Evolutionary conservation across 2,329 filamentous ascomycete species (phyloP).

Genomic region (Colletotrichum sublineola): DNA sequence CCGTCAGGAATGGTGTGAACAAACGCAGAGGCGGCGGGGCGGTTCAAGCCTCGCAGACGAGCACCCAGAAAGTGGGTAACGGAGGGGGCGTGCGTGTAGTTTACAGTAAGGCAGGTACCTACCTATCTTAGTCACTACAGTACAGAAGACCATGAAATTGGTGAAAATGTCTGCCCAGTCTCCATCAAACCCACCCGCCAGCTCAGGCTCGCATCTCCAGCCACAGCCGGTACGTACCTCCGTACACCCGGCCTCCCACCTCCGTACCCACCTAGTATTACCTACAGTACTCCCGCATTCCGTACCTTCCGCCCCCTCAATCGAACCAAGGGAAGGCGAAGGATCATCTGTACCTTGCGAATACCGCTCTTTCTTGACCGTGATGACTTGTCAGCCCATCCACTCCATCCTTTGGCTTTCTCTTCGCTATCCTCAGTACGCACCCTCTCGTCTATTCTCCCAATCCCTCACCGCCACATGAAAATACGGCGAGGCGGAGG

Average conservation of each 20-base stretch:
- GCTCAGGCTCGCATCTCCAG: slow-evolving; percentile 21
- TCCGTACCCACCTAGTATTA: neutral
- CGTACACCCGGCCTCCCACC: neutral
- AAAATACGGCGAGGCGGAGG: neutral
- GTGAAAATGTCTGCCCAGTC: neutral
- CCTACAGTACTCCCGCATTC: neutral
- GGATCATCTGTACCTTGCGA: slow-evolving; percentile 2
- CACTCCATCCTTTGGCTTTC: slow-evolving; percentile 16
- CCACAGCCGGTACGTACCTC: slow-evolving; percentile 28
- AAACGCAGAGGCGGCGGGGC: slow-evolving; percentile 22
- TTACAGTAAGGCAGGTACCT: too few relatives aligned
- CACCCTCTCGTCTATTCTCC: slow-evolving; percentile 22
- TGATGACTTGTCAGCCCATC: slow-evolving; percentile 41
- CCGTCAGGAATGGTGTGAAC: slow-evolving; percentile 18
- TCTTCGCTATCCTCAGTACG: neutral
- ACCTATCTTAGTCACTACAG: too few relatives aligned
- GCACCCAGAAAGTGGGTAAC: slow-evolving; percentile 37
- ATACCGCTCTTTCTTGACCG: slow-evolving; percentile 9
- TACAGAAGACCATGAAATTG: neutral
- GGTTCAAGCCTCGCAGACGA: slow-evolving; percentile 33
- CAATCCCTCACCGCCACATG: slow-evolving; percentile 34
- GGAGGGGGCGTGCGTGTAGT: slow-evolving; percentile 34
- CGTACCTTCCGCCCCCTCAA: slow-evolving; percentile 13
- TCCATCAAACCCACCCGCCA: slow-evolving; percentile 15
- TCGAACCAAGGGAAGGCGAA: slow-evolving; percentile 16